Base-by-base conservation (phyloP, 2,329 filamentous ascomycete species). In the Scytalidium lignicola region DNA sequence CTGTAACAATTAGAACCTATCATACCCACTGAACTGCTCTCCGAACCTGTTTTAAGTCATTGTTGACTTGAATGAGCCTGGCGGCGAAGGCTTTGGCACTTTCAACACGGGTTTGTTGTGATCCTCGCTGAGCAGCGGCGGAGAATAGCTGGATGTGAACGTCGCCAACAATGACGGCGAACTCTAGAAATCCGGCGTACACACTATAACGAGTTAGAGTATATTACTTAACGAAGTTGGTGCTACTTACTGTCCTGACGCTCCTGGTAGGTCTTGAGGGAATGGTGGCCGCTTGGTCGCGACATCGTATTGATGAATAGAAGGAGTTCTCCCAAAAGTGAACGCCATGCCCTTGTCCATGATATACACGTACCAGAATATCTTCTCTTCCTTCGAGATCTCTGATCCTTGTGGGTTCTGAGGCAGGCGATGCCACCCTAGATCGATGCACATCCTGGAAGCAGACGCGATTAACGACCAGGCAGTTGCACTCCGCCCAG, bases 231-330 rank as follows among this genome's bases (percentile, higher is more conserved):
- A 6, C 5, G 23, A 26, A 10, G 23, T 6, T 6, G 23, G 10
- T 5, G 23, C 23, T 26, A 26, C 23, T 26, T 13, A 19, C 9
- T 42, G 18, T 19, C 40, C 17, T 4, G 18, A 17, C 4, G 21
- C 9, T 17, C 4, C 15, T 19, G 9, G 40, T 4, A 19, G 17
- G 18, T 42, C 18, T 42, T 42, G 9, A 5, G 37, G 37, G 17
- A 17, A 42, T 19, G 8, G 4, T 42, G 40, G 40, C 9, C 8
- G 13, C 8, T 42, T 4, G 4, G 9, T 42, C 4, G 40, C 17
- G 40, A 42, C 40, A 19, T 42, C 40, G 21, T 42, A 42, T 17
- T 42, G 40, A 19, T 13, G 40, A 42, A 42, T 42, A n/a, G 40
- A 17, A 2, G 40, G 40, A 4, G 40, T 42, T 42, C 40, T 42